Percentiles rank a stretch among this genome's conserved stretches.
Evolutionary conservation across 1,139 yeast genomes (phyloP).

Genomic region (Candida sp.): DNA sequence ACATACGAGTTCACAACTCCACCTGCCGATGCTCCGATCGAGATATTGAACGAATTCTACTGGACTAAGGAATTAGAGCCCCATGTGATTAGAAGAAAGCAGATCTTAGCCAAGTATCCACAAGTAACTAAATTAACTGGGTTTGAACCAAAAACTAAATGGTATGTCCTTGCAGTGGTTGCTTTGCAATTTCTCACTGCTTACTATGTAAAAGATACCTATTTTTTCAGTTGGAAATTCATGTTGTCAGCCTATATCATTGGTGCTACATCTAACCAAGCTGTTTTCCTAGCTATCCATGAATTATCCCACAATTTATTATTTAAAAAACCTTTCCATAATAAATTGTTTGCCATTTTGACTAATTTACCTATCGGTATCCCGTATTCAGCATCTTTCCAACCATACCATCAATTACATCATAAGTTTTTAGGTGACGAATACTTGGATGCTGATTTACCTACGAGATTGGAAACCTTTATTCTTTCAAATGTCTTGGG

Average conservation of each 20-base stretch:
- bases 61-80: constrained; percentile 87
- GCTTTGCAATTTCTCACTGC: constrained; percentile 62
- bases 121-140: constrained; percentile 80
- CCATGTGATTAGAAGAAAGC: constrained; percentile 70
- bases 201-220: constrained; percentile 52
- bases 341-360: constrained; percentile 73
- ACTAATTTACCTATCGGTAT: constrained; percentile 85
- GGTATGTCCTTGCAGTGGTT: constrained; percentile 65
- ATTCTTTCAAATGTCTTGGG: constrained; percentile 76
- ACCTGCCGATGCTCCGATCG: constrained; percentile 41
- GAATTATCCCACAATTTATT: constrained; percentile 83
- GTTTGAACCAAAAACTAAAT: constrained; percentile 82
- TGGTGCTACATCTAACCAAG: constrained; percentile 87
- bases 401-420: constrained; percentile 88
- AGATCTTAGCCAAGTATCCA: constrained; percentile 72
- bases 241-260: constrained; percentile 65
- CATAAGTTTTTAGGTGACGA: constrained; percentile 92
- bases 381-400: constrained; percentile 88
- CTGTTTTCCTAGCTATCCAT: constrained; percentile 82
- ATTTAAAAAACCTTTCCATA: constrained; percentile 76
- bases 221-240: constrained; percentile 54
- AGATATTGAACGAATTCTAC: constrained; percentile 57
- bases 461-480: constrained; percentile 73
- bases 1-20: constrained; percentile 40
- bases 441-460: constrained; percentile 80